Evolutionary conservation across 2,329 filamentous ascomycete species (phyloP), one percentile per base, ranked within the genome.

Genomic region (Neofusicoccum umdonicola): DNA sequence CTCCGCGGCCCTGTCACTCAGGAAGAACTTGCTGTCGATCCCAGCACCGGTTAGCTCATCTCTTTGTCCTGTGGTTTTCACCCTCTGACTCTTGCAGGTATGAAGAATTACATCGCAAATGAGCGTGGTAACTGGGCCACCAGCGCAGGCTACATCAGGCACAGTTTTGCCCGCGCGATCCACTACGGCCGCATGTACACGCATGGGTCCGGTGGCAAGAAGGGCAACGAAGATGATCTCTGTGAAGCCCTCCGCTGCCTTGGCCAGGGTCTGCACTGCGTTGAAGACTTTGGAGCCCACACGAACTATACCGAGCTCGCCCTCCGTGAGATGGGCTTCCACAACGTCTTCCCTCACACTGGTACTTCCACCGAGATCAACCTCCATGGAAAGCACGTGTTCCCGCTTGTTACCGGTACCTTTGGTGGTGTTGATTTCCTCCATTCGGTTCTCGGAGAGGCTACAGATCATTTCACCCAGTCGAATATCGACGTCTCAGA

Each of bases 71-170:
- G 13, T 2, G 27, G 2, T 37, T 50, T 42, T 39, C 11, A 3
- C 6, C 11, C 13, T 31, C 39, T 66, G 47, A 66, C 34, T 9
- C 15, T 17, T 15, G 17, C 39, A 72, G 93, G 93, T n/a, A 97
- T 99, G 94, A 99, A 98, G 79, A 98, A 98, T 76, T 99, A 99
- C 77, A 98, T 99, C 69, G 88, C 94, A 66, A 98, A 97, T 72
- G 94, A 98, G 76, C 82, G 80, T 13, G 92, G 93, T 4, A 85
- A 87, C 45, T 97, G 93, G 91, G 92, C 93, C 1, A 99, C 95
- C 19, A 97, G 93, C 68, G 82, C 91, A 7, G 93, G 91, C 44
- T 97, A 94, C 72, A 84, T 97, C 66, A 78, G 75, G 48, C 76
- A 85, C 69, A 80, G 78, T 17, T 81, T 83, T 54, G 74, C 78